These are phyloP conservation scores for Cerrena zonata DNA, from an alignment of 1,284 basidiomycete genomes.

Conservation along the genomic window DNA sequence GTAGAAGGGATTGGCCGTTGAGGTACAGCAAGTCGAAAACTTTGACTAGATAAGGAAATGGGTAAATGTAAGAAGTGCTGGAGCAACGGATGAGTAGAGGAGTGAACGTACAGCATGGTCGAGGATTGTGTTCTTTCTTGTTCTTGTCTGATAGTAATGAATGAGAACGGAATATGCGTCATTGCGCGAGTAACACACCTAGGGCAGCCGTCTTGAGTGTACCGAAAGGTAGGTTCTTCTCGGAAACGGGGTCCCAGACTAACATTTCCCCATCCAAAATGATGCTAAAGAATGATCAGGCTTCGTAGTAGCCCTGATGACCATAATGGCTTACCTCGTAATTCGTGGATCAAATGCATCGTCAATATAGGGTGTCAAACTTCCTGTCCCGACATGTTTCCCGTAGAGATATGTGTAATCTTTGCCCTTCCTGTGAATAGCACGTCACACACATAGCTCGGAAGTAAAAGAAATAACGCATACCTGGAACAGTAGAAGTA, in stretches of 20 bases:
- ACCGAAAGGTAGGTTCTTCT: slow-evolving; percentile 84
- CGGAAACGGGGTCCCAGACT: slow-evolving; percentile 87
- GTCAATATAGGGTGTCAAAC: slow-evolving; percentile 80
- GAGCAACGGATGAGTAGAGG: neutral
- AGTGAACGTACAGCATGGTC: slow-evolving; percentile 79
- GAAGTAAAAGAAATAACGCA: slow-evolving; percentile 7
- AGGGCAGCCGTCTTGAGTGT: slow-evolving; percentile 85
- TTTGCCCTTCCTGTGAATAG: slow-evolving; percentile 71
- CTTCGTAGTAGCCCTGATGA: neutral
- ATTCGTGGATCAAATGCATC: slow-evolving; percentile 69
- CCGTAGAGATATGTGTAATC: slow-evolving; percentile 93
- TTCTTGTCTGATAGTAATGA: slow-evolving; percentile 50
- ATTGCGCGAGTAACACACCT: slow-evolving; percentile 38
- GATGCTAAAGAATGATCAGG: slow-evolving; percentile 46
- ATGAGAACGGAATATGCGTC: neutral
- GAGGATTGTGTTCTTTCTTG: slow-evolving; percentile 64
- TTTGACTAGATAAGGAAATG: slow-evolving; percentile 58
- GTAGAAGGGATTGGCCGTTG: slow-evolving; percentile 67
- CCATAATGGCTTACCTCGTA: slow-evolving; percentile 63
- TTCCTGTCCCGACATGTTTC: slow-evolving; percentile 70
- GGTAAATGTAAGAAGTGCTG: slow-evolving; percentile 1
- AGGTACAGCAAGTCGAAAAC: slow-evolving; percentile 88
- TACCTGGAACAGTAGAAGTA: slow-evolving; percentile 89
- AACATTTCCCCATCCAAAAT: slow-evolving; percentile 96
- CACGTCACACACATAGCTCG: neutral